Conservation (phyloP, 2,329 filamentous ascomycete genomes). For the Cadophora sp. region DNA sequence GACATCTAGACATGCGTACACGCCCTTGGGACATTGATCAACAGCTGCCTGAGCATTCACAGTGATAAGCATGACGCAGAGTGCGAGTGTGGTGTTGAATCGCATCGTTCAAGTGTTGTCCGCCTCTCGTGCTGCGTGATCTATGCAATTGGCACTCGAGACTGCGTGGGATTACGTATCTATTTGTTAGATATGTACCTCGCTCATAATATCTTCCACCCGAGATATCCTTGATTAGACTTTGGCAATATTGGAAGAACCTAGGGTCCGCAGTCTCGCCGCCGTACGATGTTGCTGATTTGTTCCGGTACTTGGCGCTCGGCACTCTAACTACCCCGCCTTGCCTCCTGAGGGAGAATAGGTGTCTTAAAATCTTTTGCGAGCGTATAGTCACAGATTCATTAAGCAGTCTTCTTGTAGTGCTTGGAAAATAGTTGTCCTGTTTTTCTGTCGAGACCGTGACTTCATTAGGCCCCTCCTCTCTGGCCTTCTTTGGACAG, state of each 20-base stretch:
- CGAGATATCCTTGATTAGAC: not conserved
- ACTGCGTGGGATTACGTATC: not conserved
- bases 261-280: not conserved
- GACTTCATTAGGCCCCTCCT: no score
- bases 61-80: constrained; percentile 11
- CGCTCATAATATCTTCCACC: not conserved
- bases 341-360: no score
- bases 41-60: constrained; percentile 15
- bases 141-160: not conserved
- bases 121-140: not conserved
- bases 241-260: constrained; percentile 3
- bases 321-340: not conserved
- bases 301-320: not conserved
- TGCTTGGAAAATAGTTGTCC: no score
- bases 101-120: not conserved
- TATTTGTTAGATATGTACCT: not conserved
- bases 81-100: constrained; percentile 2
- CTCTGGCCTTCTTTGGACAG: no score
- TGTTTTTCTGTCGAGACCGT: no score
- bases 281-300: not conserved
- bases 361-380: no score
- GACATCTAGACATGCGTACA: constrained; percentile 20
- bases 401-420: no score
- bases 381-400: no score
- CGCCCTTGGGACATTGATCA: constrained; percentile 15